A percentile compares a stretch with the other conserved stretches of the same genome.
Conservation (phyloP, 2,329 filamentous ascomycete species). For the Claviceps sp. region DNA sequence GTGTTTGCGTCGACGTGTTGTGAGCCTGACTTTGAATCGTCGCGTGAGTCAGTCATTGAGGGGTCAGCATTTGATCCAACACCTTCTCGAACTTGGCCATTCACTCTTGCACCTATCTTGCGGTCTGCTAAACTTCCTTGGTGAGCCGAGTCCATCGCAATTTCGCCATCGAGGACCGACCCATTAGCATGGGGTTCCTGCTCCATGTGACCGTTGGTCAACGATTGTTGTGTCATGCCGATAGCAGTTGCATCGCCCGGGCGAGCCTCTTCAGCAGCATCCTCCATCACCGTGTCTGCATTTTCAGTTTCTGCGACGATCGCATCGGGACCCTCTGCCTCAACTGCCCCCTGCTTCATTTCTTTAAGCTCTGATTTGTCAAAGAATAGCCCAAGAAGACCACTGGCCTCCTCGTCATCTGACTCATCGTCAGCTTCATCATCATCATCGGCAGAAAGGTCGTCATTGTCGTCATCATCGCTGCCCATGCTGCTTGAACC, state of each 20-base stretch:
- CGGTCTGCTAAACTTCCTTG: not conserved
- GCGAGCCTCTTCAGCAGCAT: not conserved
- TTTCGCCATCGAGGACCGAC: not conserved
- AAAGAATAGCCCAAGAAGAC: conserved; percentile 44
- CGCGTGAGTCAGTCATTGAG: conserved; percentile 1
- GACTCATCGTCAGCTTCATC: conserved; percentile 32
- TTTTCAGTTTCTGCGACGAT: conserved; percentile 10
- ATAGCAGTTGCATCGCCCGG: not conserved
- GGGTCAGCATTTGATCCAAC: not conserved
- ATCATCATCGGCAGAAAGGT: conserved; percentile 24
- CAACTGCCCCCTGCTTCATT: conserved; percentile 29
- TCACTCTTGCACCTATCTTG: no score
- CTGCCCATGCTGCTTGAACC: conserved; percentile 40
- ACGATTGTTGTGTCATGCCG: not conserved
- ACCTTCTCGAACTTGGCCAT: not conserved
- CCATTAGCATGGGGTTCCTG: not conserved
- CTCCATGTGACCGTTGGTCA: not conserved
- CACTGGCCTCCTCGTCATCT: conserved; percentile 27
- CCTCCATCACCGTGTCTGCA: conserved; percentile 10
- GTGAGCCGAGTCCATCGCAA: not conserved
- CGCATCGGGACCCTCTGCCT: conserved; percentile 5
- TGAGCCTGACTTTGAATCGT: not conserved
- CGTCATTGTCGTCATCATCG: conserved; percentile 24
- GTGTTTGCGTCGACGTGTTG: not conserved
- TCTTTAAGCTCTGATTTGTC: conserved; percentile 43